Percentiles rank a stretch among this genome's conserved stretches.
Evolutionary conservation across 2,329 filamentous ascomycete genomes (phyloP).

Genomic region (Thielaviopsis musarum): DNA sequence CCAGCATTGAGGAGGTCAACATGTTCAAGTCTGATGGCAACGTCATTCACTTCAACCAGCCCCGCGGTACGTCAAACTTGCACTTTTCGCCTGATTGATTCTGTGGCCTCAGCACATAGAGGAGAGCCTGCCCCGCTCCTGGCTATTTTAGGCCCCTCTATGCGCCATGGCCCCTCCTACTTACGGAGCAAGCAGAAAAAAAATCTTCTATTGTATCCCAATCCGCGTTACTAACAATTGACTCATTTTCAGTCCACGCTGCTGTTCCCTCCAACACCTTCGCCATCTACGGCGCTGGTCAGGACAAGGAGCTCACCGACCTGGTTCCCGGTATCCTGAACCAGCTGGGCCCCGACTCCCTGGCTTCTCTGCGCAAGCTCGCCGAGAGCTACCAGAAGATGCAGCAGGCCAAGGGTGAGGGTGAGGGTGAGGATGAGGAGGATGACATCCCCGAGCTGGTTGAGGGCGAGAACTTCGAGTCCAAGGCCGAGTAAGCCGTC

Average conservation of each 20-base stretch:
- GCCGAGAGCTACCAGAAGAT: constrained; percentile 99
- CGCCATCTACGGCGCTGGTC: constrained; percentile 95
- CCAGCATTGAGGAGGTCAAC: constrained; percentile 99
- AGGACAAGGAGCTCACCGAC: constrained; percentile 99
- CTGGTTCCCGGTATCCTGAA: constrained; percentile 98
- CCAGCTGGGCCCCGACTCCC: constrained; percentile 96
- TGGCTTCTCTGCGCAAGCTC: constrained; percentile 93
- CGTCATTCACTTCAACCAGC: constrained; percentile 96
- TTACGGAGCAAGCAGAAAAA: no score
- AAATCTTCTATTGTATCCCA: neutral
- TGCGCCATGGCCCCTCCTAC: neutral
- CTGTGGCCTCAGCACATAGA: neutral
- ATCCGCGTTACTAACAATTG: neutral
- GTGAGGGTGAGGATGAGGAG: constrained; percentile 74
- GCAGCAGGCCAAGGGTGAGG: constrained; percentile 80
- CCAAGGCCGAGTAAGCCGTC: constrained; percentile 69
- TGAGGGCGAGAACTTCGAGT: constrained; percentile 95
- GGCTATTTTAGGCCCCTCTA: neutral
- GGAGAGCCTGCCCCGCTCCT: neutral
- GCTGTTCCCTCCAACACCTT: constrained; percentile 97
- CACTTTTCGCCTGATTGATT: neutral
- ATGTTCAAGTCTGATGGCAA: constrained; percentile 99
- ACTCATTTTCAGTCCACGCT: constrained; percentile 57
- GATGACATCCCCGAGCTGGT: constrained; percentile 97
- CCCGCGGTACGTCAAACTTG: constrained; percentile 58